phyloP scores from a whole-genome alignment of 2,329 filamentous ascomycete species.

The Talaromyces sp. region DNA sequence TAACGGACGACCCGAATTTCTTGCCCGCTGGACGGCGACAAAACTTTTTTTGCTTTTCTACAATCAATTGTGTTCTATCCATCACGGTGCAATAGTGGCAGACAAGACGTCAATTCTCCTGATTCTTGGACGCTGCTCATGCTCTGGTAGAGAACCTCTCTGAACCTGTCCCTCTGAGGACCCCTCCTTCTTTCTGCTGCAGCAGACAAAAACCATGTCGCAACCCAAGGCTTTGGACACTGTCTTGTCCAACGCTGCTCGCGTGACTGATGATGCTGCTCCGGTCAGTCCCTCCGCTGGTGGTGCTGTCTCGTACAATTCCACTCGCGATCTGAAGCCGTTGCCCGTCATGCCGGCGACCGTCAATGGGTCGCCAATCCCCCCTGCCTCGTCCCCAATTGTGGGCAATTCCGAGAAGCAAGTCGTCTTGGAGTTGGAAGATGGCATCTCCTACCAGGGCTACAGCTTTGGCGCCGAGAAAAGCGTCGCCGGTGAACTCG shows the following conservation, averaged over 20 bases:
- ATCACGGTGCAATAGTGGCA: constrained; percentile 26
- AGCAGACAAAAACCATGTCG: constrained; percentile 5
- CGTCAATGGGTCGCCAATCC: constrained; percentile 34
- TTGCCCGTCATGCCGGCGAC: constrained; percentile 24
- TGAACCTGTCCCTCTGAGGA: constrained; percentile 36
- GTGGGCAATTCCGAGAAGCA: constrained; percentile 53
- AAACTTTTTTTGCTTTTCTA: constrained; percentile 14
- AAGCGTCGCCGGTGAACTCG: constrained; percentile 91
- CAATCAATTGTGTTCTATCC: constrained; percentile 7
- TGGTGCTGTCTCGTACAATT: constrained; percentile 34
- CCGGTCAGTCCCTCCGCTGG: constrained; percentile 38
- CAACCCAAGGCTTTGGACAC: constrained; percentile 4
- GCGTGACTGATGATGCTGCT: constrained; percentile 16
- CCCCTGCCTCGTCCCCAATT: constrained; percentile 60
- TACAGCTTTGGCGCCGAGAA: constrained; percentile 95
- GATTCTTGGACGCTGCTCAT: constrained; percentile 30
- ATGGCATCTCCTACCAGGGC: constrained; percentile 86
- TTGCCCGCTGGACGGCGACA: constrained; percentile 15
- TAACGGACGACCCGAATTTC: neutral
- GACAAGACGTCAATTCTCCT: constrained; percentile 13
- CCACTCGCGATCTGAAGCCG: constrained; percentile 27
- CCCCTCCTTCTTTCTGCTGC: constrained; percentile 14
- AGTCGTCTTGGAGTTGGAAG: constrained; percentile 86
- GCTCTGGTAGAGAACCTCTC: constrained; percentile 33
- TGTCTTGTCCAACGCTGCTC: constrained; percentile 19